These are phyloP conservation scores for Leptographium galeiforme DNA, from an alignment of 2,329 filamentous ascomycete species.

Conservation along the genomic window DNA sequence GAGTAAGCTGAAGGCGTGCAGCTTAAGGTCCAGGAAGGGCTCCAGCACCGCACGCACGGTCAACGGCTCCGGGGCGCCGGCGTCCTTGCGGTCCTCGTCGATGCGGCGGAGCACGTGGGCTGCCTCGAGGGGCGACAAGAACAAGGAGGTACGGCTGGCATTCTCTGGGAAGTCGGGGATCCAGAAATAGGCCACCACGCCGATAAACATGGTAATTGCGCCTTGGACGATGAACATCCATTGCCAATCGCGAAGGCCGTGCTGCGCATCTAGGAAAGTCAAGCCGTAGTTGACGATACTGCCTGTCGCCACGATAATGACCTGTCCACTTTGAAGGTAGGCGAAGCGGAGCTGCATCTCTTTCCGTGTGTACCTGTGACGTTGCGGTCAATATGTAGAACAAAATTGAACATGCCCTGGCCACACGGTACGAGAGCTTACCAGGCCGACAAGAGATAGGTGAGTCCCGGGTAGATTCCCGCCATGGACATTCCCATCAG, in stretches of 20 bases:
- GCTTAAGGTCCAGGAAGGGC: slow-evolving; percentile 36
- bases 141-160: slow-evolving; percentile 33
- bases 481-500: background rate
- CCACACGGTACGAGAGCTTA: background rate
- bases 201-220: slow-evolving; percentile 18
- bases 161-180: slow-evolving; percentile 52
- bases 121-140: slow-evolving; percentile 35
- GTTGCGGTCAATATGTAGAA: background rate
- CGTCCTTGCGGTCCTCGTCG: slow-evolving; percentile 42
- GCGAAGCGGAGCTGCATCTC: slow-evolving; percentile 2
- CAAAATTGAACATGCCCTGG: background rate
- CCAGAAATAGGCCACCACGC: slow-evolving; percentile 35
- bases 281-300: background rate
- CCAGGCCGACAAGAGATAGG: slow-evolving; percentile 1
- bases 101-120: slow-evolving; percentile 39
- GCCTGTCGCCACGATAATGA: background rate
- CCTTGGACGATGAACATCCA: slow-evolving; percentile 1
- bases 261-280: background rate
- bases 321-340: background rate
- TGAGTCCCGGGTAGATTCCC: background rate
- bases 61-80: slow-evolving; percentile 35
- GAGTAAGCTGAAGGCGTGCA: slow-evolving; percentile 48
- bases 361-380: background rate
- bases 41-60: slow-evolving; percentile 30
- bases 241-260: background rate